Percentiles rank a stretch among this genome's conserved stretches.
These are phyloP conservation scores for Sarcodon sp. DNA, from an alignment of 768 basidiomycete genomes.

Conservation along the genomic window DNA sequence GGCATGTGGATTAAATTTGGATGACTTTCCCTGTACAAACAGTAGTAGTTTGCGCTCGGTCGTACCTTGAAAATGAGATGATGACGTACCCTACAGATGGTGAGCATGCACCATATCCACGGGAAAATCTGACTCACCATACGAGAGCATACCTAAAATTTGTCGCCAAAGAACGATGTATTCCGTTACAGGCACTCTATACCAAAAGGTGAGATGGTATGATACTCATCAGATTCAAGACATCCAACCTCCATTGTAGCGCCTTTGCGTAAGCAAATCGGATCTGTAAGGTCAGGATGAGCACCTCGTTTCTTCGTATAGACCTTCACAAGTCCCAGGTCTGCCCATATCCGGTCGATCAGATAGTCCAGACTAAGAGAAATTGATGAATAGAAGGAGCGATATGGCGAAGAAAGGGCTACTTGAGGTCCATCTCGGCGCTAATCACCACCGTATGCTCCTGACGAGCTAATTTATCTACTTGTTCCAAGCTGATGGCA, in stretches of 20 bases:
- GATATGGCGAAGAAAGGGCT: constrained; percentile 8
- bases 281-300: constrained; percentile 84
- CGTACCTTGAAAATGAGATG: neutral
- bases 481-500: constrained; percentile 68
- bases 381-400: constrained; percentile 2
- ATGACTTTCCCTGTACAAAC: constrained; percentile 66
- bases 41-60: constrained; percentile 2
- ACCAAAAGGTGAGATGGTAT: neutral
- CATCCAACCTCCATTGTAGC: constrained; percentile 78
- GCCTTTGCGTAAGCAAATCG: constrained; percentile 81
- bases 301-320: constrained; percentile 98
- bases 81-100: constrained; percentile 4
- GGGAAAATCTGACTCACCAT: constrained; percentile 41
- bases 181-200: constrained; percentile 82
- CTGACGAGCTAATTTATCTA: constrained; percentile 73
- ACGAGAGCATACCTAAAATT: constrained; percentile 94
- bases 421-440: constrained; percentile 93
- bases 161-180: constrained; percentile 77
- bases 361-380: constrained; percentile 53
- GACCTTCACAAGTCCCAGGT: constrained; percentile 74
- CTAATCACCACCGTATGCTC: constrained; percentile 89
- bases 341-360: constrained; percentile 68
- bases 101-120: neutral
- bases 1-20: constrained; percentile 87
- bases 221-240: neutral